These are phyloP conservation scores for Rhodocollybia butyracea DNA, from an alignment of 768 basidiomycete species.

Conservation along the genomic window DNA sequence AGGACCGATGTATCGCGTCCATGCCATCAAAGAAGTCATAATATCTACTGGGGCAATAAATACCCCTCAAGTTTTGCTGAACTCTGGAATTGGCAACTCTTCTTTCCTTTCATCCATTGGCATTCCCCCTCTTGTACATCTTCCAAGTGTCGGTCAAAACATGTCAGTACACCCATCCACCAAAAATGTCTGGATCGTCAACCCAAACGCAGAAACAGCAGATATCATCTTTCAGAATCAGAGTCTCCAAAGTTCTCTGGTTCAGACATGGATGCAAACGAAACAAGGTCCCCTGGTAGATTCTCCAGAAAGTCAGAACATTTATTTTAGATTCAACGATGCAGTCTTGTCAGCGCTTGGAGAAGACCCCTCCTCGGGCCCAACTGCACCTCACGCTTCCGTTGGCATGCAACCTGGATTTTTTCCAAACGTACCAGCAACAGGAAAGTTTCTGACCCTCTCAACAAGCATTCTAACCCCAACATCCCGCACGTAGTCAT, in stretches of 20 bases:
- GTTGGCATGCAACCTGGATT: background rate
- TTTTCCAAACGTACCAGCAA: background rate
- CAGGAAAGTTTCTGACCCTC: conserved; percentile 10
- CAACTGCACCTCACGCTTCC: conserved; percentile 12
- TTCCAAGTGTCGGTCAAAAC: conserved; percentile 16
- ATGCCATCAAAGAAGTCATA: conserved; percentile 19
- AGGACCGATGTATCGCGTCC: no score
- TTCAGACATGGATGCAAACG: conserved; percentile 24
- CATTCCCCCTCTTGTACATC: conserved; percentile 8
- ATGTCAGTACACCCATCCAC: conserved; percentile 8
- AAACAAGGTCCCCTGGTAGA: conserved; percentile 18
- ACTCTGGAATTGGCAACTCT: conserved; percentile 18
- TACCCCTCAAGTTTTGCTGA: conserved; percentile 16
- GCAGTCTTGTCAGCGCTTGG: conserved; percentile 12
- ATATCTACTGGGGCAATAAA: conserved; percentile 22
- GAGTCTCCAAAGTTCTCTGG: conserved; percentile 13
- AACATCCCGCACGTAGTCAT: conserved; percentile 11
- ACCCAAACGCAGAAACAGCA: conserved; percentile 14
- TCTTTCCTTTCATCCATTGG: conserved; percentile 2
- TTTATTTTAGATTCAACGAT: conserved; percentile 13
- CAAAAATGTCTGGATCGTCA: conserved; percentile 7
- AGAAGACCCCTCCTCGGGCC: conserved; percentile 21
- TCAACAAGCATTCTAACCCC: conserved; percentile 6
- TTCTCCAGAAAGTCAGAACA: background rate
- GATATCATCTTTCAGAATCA: conserved; percentile 22